Evolutionary conservation across 2,329 filamentous ascomycete species (phyloP), one percentile per base, ranked within the genome.

Genomic region (Didymella keratinophila): DNA sequence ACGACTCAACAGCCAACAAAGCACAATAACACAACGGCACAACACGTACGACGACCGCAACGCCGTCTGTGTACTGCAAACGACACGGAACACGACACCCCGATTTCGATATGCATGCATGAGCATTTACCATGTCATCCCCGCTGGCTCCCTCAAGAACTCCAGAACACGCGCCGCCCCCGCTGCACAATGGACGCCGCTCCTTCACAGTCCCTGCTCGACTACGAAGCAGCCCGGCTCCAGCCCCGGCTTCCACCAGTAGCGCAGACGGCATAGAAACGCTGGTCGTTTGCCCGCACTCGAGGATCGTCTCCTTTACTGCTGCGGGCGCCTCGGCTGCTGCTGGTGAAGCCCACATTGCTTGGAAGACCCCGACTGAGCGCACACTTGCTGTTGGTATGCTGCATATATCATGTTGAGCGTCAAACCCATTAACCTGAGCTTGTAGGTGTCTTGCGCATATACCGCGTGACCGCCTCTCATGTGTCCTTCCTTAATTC

Each of bases 381-480:
- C 86, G 89, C 69, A 94, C 91, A 0, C 88, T 96, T 63, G 92
- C 93, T 58, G 85, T 91, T 60, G 89, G 89, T 91, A 80, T 62
- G 84, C 67, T 20, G 34, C 47, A 36, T 30, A 23, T 27, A 21
- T 30, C 34, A 41, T 28, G 10, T 51, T 37, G 34, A 30, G 12
- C 21, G 21, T 48, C 16, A 23, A 16, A 16, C 32, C 25, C 27
- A 58, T 52, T 69, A 55, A 66, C 51, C 37, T 56, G 37, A 39
- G 16, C 30, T 30, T 39, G 3, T 56, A 86, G 93, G 92, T 2
- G 85, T 88, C 1, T 84, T 97, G 60, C 86, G 89, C 63, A 92
- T 97, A 63, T 96, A 97, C 74, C 89, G 91, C 69, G 90, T 95
- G 32, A 90, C 91, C 8, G 91, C 92, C 20, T 92, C 92, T 10